A percentile compares a stretch with the other conserved stretches of the same genome.
These are phyloP conservation scores for Hyaloscypha bicolor DNA, from an alignment of 495 filamentous ascomycete species.

Conservation along the genomic window DNA sequence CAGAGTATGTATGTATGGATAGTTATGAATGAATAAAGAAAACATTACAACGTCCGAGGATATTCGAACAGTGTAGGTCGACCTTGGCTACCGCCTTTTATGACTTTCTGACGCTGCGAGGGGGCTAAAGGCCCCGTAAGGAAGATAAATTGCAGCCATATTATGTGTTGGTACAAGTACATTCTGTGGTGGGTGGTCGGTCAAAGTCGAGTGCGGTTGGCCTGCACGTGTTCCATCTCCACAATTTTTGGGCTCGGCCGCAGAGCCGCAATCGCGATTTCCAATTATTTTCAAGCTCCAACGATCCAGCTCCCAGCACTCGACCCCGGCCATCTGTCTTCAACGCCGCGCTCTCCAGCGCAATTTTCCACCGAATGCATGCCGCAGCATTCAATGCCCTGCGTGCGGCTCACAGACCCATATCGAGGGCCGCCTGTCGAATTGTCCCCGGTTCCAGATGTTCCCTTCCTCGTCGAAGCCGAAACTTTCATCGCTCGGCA, in stretches of 20 bases:
- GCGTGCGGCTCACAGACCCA: conserved; percentile 36
- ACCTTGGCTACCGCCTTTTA: too few relatives aligned
- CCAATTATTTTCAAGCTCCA: neutral
- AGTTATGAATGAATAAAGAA: too few relatives aligned
- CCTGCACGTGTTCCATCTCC: neutral
- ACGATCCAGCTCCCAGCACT: neutral
- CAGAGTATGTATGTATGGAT: too few relatives aligned
- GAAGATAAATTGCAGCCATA: too few relatives aligned
- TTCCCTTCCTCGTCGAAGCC: conserved; percentile 33
- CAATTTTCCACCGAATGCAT: conserved; percentile 45
- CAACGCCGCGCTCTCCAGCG: conserved; percentile 37
- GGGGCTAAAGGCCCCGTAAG: too few relatives aligned
- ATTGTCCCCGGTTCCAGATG: conserved; percentile 37
- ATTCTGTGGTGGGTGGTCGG: too few relatives aligned
- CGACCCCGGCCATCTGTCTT: neutral
- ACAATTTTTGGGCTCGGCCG: neutral
- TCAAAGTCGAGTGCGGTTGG: too few relatives aligned
- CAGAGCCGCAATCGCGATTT: conserved; percentile 11
- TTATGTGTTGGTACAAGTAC: too few relatives aligned
- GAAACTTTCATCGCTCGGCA: conserved; percentile 40
- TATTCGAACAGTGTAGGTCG: too few relatives aligned
- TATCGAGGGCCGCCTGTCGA: conserved; percentile 28
- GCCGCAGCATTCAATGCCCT: conserved; percentile 38
- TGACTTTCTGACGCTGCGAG: too few relatives aligned
- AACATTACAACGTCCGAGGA: too few relatives aligned